Evolutionary conservation across 345 rosid species (phyloP).

Genomic region (Clarkia xantiana): DNA sequence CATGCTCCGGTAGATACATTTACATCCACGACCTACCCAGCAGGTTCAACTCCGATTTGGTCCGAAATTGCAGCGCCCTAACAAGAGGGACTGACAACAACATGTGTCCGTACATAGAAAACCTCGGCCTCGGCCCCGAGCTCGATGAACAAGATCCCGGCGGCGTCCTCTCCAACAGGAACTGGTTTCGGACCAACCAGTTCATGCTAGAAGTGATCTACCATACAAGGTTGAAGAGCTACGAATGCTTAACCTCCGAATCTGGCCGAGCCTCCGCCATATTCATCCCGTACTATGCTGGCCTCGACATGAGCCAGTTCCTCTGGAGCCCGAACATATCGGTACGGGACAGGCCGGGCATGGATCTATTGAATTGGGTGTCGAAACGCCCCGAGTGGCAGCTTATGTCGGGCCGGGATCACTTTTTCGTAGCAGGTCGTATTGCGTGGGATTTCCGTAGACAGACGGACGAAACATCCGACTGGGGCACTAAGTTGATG

Average conservation of each 20-base stretch:
- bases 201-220: constrained; percentile 57
- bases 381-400: constrained; percentile 35
- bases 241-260: constrained; percentile 38
- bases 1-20: constrained; percentile 46
- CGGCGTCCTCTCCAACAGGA: constrained; percentile 21
- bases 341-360: constrained; percentile 29
- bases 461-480: constrained; percentile 34
- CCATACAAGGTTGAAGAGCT: constrained; percentile 40
- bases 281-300: constrained; percentile 52
- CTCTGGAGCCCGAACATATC: constrained; percentile 41
- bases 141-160: constrained; percentile 19
- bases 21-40: constrained; percentile 45
- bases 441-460: constrained; percentile 68
- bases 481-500: constrained; percentile 66
- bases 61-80: constrained; percentile 28
- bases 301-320: constrained; percentile 43
- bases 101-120: constrained; percentile 45
- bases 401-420: constrained; percentile 45
- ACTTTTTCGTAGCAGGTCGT: constrained; percentile 55
- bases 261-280: constrained; percentile 50
- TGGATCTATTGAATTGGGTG: constrained; percentile 36
- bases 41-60: constrained; percentile 35
- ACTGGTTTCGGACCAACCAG: constrained; percentile 55
- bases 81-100: constrained; percentile 38
- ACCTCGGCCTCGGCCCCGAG: constrained; percentile 41